Base-by-base conservation (phyloP, 2,329 filamentous ascomycete genomes). In the Albifimbria verrucaria region DNA sequence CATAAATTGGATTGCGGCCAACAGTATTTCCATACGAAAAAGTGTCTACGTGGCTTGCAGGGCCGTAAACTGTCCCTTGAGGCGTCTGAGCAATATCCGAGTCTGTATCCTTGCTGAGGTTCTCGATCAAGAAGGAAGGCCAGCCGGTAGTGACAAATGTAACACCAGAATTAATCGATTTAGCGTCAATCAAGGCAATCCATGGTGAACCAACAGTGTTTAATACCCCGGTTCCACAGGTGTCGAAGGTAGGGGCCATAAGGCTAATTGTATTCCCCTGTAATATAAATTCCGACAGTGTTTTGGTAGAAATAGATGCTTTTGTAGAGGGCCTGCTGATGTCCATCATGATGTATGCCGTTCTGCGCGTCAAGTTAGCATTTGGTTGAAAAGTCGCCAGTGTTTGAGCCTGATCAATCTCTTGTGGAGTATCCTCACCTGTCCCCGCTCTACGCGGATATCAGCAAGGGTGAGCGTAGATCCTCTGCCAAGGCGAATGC, bases 321-420 rank as follows among this genome's bases (percentile, higher is more conserved):
- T 62, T 76, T 76, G 58, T 72, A 75, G 1, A 72, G 59, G 2
- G 72, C 72, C 51, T 77, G 74, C 53, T 77, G 73, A 51, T 76
- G 73, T 4, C 71, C 70, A 53, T 74, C 59, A 48, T 74, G 66
- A 67, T 67, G 71, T 55, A 76, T 72, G 39, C 73, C 73, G 43
- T 73, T 73, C 68, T 71, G n/a, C n/a, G n/a, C n/a, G n/a, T n/a
- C n/a, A n/a, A n/a, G n/a, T n/a, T n/a, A n/a, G n/a, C n/a, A n/a
- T n/a, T n/a, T n/a, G n/a, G n/a, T n/a, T n/a, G n/a, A n/a, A 48
- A n/a, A 28, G 9, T 21, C 20, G 39, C n/a, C 10, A 18, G 11
- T 42, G 32, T 23, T 25, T 42, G 15, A 32, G 15, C 26, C 9
- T 32, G 26, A 7, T 32, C 26, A 32, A 15, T 32, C 7, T 15